These are phyloP conservation scores for Tetrapisispora iriomotensis DNA, from an alignment of 805 yeast species.

Conservation along the genomic window DNA sequence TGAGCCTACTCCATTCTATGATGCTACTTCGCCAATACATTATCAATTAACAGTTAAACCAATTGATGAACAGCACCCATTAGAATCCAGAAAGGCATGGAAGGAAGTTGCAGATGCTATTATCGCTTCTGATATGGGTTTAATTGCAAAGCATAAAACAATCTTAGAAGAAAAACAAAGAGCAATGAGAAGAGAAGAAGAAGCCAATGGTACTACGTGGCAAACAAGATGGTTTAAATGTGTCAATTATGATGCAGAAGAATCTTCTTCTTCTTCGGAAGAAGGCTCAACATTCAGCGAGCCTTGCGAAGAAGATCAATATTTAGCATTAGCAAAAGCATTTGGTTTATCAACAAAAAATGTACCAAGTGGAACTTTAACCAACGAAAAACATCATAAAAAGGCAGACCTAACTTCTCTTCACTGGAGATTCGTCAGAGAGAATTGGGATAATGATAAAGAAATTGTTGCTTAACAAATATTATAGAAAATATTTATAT, in stretches of 20 bases:
- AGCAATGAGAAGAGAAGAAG: constrained; percentile 65
- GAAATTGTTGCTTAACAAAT: constrained; percentile 37
- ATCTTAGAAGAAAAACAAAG: constrained; percentile 79
- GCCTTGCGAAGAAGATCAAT: constrained; percentile 27
- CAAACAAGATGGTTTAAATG: constrained; percentile 70
- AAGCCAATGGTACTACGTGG: constrained; percentile 59
- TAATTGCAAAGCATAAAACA: constrained; percentile 66
- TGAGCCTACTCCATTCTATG: constrained; percentile 38
- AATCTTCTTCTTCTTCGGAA: not conserved
- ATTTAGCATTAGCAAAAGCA: constrained; percentile 34
- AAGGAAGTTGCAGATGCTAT: constrained; percentile 79
- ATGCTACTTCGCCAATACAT: constrained; percentile 42
- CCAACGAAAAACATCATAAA: constrained; percentile 46
- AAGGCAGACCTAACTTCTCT: constrained; percentile 32
- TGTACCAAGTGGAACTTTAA: constrained; percentile 56
- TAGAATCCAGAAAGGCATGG: constrained; percentile 92
- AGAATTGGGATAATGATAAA: constrained; percentile 46
- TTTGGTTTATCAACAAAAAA: constrained; percentile 52
- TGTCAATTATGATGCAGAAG: constrained; percentile 30
- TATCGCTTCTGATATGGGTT: constrained; percentile 59
- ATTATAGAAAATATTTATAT: not conserved
- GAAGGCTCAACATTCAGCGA: constrained; percentile 4
- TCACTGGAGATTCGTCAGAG: constrained; percentile 64
- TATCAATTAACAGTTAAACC: constrained; percentile 68
- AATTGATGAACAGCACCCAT: constrained; percentile 62